These are phyloP conservation scores for Yamadazyma ubonensis DNA, from an alignment of 805 yeast genomes.

Conservation along the genomic window DNA sequence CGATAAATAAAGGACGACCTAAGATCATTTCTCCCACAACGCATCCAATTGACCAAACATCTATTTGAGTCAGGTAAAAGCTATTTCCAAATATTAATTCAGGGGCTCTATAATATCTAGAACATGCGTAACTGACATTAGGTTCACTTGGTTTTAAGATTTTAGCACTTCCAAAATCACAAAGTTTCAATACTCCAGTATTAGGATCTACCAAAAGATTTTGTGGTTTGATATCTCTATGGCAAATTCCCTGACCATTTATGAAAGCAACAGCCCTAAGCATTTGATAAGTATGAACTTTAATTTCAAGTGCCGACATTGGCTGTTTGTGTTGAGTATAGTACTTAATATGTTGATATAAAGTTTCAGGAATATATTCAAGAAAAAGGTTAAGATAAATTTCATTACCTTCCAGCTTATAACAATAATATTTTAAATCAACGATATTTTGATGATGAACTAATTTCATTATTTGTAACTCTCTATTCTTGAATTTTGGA, in stretches of 20 bases:
- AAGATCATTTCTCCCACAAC: constrained; percentile 75
- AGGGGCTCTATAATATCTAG: constrained; percentile 88
- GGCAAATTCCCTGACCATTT: constrained; percentile 76
- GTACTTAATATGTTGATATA: constrained; percentile 85
- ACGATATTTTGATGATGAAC: constrained; percentile 85
- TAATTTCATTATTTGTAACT: constrained; percentile 90
- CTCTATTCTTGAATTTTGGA: constrained; percentile 89
- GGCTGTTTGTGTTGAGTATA: constrained; percentile 65
- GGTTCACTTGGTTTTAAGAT: constrained; percentile 72
- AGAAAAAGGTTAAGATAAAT: constrained; percentile 84
- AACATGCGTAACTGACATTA: constrained; percentile 84
- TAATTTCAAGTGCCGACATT: constrained; percentile 89
- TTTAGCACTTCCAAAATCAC: constrained; percentile 92
- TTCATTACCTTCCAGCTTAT: constrained; percentile 72
- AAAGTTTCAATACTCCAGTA: constrained; percentile 69
- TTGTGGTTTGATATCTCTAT: constrained; percentile 81
- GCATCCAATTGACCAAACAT: constrained; percentile 88
- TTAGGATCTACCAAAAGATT: constrained; percentile 66
- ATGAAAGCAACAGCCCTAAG: constrained; percentile 76
- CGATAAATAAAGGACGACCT: constrained; percentile 93
- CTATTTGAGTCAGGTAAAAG: constrained; percentile 82
- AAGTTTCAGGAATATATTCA: constrained; percentile 92
- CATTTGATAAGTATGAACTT: constrained; percentile 76
- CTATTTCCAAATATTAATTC: constrained; percentile 79
- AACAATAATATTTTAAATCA: constrained; percentile 81